Base-by-base conservation (phyloP, 371 early-diverging fungal species). In the Furculomyces boomerangus region DNA sequence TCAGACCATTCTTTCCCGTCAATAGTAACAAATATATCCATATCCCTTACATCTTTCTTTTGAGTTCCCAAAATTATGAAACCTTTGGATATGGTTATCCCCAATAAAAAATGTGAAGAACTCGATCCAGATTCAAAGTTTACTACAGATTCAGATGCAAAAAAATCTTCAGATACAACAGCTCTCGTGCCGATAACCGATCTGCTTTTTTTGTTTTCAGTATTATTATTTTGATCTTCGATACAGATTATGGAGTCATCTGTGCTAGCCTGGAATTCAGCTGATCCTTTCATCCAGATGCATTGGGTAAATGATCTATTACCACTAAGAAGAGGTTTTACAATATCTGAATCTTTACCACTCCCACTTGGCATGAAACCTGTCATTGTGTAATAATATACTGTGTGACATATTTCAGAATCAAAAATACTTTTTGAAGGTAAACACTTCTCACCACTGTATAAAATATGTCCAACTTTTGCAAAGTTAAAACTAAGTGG, bases 1-100 rank as follows among this genome's bases (percentile, higher is more conserved):
- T 71, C 71, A 57, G 71, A 61, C 71, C 71, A 71, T 8, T 45
- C 49, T 26, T 61, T 60, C 22, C 71, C 71, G 45, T 71, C 65
- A 29, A 57, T 45, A 24, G 71, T 61, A 13, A 71, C 57, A 47
- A 71, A 70, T 39, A 71, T 50, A 27, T 67, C 71, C 62, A 71
- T 66, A 24, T 71, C 71, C 40, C 56, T 53, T 1, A 67, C 60
- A 35, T 55, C 39, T 1, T 62, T 59, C 51, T 71, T 69, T 45
- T 61, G 58, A 44, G 66, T 60, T 0, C 62, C 71, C 3, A 55
- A 62, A 30, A 71, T 31, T 16, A 70, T 13, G 18, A 57, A 71
- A 45, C 53, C 50, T 18, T 65, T 61, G n/a, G 59, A 52, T 0
- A 61, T 61, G 57, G 64, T 62, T 5, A 70, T 28, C 1, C 62